phyloP scores from a whole-genome alignment of 495 filamentous ascomycete species.

The Penicillium odoratum region DNA sequence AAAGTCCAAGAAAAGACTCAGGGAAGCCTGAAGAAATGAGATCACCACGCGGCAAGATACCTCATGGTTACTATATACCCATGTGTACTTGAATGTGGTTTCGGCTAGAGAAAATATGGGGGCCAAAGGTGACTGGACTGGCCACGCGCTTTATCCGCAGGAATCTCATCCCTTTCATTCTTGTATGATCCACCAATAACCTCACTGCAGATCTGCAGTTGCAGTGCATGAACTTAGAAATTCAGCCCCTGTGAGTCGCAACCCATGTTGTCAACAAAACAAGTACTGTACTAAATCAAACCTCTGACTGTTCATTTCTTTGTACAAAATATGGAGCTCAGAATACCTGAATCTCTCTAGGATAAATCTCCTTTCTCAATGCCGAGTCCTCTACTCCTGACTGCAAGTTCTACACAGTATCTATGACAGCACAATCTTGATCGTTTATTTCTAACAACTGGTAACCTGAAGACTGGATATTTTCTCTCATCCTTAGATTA shows the following conservation, averaged over 20 bases:
- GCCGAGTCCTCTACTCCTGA: not conserved
- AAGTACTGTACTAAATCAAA: not conserved
- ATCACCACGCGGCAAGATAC: not conserved
- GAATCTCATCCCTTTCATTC: not conserved
- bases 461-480: not conserved
- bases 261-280: not conserved
- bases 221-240: not conserved
- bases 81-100: not conserved
- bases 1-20: not conserved
- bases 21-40: not conserved
- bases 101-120: not conserved
- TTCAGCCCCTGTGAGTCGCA: not conserved
- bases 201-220: not conserved
- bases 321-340: too few species aligned
- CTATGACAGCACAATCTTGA: not conserved
- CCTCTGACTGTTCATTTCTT: too few species aligned
- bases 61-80: not conserved
- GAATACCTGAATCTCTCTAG: not conserved
- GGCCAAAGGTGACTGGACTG: not conserved
- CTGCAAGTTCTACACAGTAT: not conserved
- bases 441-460: not conserved
- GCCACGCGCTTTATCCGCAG: not conserved
- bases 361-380: not conserved
- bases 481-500: not conserved
- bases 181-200: not conserved